Conservation (phyloP, 2,329 filamentous ascomycete species). For the Talaromyces sp. region DNA sequence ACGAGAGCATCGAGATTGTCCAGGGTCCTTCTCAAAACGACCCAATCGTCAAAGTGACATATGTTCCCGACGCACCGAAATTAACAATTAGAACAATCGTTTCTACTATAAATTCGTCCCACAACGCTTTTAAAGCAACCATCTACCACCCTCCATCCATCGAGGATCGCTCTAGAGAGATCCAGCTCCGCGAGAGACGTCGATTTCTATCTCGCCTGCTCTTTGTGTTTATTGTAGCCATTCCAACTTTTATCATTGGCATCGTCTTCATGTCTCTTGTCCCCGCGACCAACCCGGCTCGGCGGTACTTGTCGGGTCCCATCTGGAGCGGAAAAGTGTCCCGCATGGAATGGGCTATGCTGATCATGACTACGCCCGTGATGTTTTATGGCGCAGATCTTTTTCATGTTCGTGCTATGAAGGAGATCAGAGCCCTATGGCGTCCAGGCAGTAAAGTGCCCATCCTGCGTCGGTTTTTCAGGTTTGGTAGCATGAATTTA, state of each 20-base stretch:
- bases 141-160: conserved; percentile 77
- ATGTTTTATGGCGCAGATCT: conserved; percentile 83
- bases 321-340: conserved; percentile 67
- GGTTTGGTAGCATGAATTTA: conserved; percentile 97
- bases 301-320: conserved; percentile 63
- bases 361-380: conserved; percentile 75
- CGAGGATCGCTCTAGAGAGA: conserved; percentile 71
- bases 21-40: conserved; percentile 51
- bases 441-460: conserved; percentile 67
- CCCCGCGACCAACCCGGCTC: conserved; percentile 51
- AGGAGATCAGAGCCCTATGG: conserved; percentile 76
- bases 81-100: conserved; percentile 76
- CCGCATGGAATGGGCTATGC: conserved; percentile 72
- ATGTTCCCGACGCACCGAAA: conserved; percentile 60
- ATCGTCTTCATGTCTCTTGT: conserved; percentile 89
- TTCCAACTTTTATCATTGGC: conserved; percentile 82
- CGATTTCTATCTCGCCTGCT: conserved; percentile 66
- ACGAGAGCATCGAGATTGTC: conserved; percentile 34
- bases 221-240: conserved; percentile 63
- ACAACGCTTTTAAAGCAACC: conserved; percentile 61
- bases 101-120: conserved; percentile 58
- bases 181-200: conserved; percentile 65
- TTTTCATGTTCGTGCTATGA: conserved; percentile 74
- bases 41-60: conserved; percentile 66
- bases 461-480: conserved; percentile 70